A percentile compares a stretch with the other conserved stretches of the same genome.
These are phyloP conservation scores for Pichia sp. DNA, from an alignment of 1,139 yeast genomes.

Conservation along the genomic window DNA sequence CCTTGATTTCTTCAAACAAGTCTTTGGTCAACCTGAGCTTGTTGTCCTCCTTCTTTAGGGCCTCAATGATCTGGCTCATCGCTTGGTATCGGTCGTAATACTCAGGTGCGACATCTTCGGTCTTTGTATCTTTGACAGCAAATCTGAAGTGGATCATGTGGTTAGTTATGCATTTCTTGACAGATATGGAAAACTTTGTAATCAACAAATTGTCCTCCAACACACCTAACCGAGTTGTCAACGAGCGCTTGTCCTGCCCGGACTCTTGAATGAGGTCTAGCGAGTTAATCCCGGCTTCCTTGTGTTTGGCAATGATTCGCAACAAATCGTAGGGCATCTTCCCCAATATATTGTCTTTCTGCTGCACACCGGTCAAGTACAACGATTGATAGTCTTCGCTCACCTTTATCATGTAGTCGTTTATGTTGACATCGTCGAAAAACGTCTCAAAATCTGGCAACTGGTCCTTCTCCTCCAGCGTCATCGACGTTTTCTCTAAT, in stretches of 20 bases:
- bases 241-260: slow-evolving; percentile 68
- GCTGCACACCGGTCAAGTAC: slow-evolving; percentile 39
- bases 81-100: slow-evolving; percentile 23
- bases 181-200: slow-evolving; percentile 33
- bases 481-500: background rate
- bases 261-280: slow-evolving; percentile 52
- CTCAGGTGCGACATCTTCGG: background rate
- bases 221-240: slow-evolving; percentile 56
- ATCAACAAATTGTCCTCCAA: slow-evolving; percentile 49
- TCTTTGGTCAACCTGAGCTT: slow-evolving; percentile 54
- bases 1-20: slow-evolving; percentile 59
- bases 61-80: slow-evolving; percentile 40
- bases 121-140: slow-evolving; percentile 1
- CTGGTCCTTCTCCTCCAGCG: background rate
- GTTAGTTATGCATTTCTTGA: slow-evolving; percentile 21
- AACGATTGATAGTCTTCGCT: slow-evolving; percentile 40
- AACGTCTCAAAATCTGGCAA: slow-evolving; percentile 12
- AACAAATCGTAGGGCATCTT: slow-evolving; percentile 41
- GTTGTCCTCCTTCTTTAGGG: slow-evolving; percentile 60
- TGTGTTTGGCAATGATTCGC: slow-evolving; percentile 50
- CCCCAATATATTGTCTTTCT: slow-evolving; percentile 40
- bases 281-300: slow-evolving; percentile 54
- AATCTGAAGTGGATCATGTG: slow-evolving; percentile 25
- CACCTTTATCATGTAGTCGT: slow-evolving; percentile 29
- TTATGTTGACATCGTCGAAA: slow-evolving; percentile 7